These are phyloP conservation scores for Ophiosphaerella narmari DNA, from an alignment of 2,329 filamentous ascomycete genomes.

Conservation along the genomic window DNA sequence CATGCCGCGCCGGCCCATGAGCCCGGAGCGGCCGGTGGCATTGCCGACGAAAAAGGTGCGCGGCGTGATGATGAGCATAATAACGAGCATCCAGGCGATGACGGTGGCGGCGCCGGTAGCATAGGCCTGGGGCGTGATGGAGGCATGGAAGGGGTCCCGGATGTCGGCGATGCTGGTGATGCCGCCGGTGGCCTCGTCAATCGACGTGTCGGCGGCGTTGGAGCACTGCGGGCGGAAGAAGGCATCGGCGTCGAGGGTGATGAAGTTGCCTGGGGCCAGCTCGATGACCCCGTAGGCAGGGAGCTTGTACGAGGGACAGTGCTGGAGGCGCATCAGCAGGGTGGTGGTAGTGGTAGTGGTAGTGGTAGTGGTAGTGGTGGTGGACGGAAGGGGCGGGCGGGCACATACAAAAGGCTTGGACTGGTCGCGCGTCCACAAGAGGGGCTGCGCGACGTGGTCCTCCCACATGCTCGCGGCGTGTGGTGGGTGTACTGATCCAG, in stretches of 20 bases:
- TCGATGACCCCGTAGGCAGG: conserved; percentile 63
- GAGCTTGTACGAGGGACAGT: conserved; percentile 67
- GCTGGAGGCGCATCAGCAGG: conserved; percentile 38
- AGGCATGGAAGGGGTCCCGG: conserved; percentile 88
- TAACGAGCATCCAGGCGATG: conserved; percentile 87
- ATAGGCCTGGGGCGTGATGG: conserved; percentile 90
- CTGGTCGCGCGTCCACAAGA: conserved; percentile 32
- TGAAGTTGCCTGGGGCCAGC: conserved; percentile 57
- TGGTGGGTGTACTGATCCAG: conserved; percentile 43
- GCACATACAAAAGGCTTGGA: conserved; percentile 37
- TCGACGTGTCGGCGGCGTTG: conserved; percentile 41
- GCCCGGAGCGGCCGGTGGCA: conserved; percentile 66
- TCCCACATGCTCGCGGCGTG: conserved; percentile 41
- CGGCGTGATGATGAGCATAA: conserved; percentile 94
- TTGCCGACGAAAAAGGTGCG: conserved; percentile 89
- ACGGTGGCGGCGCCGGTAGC: conserved; percentile 90
- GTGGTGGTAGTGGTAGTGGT: no score
- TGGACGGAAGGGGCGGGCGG: background rate
- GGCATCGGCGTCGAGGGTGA: conserved; percentile 64
- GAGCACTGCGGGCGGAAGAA: conserved; percentile 65
- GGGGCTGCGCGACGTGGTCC: conserved; percentile 23
- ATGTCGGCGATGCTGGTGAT: conserved; percentile 65
- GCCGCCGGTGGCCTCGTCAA: conserved; percentile 45
- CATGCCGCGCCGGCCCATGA: conserved; percentile 80
- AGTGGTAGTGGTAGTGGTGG: no score